These are phyloP conservation scores for Epithele typhae DNA, from an alignment of 768 basidiomycete species.

Conservation along the genomic window DNA sequence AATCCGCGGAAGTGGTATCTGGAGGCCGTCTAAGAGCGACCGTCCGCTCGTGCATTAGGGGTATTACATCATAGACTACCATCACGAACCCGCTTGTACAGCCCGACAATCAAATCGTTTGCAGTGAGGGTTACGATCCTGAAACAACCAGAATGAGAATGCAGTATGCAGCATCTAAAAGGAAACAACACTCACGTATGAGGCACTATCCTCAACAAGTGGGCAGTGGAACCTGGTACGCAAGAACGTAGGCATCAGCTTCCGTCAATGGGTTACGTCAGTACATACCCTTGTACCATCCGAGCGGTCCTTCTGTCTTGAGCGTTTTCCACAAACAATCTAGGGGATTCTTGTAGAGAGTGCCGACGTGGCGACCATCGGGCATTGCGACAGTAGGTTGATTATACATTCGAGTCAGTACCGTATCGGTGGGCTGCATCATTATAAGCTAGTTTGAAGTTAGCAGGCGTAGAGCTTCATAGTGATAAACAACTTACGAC, in stretches of 20 bases:
- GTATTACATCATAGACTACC: conserved; percentile 1
- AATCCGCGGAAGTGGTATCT: no score
- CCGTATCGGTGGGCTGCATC: conserved; percentile 96
- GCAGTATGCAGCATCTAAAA: conserved; percentile 3
- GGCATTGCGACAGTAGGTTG: conserved; percentile 76
- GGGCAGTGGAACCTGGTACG: conserved; percentile 83
- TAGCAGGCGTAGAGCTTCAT: not conserved
- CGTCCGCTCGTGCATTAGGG: no score
- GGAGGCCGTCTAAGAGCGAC: no score
- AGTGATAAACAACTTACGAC: conserved; percentile 55
- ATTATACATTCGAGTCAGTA: conserved; percentile 93
- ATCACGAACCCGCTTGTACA: conserved; percentile 46
- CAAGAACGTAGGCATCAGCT: not conserved
- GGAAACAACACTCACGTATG: conserved; percentile 60
- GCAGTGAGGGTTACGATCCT: conserved; percentile 90
- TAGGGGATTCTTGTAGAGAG: conserved; percentile 86
- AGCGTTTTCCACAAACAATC: conserved; percentile 98
- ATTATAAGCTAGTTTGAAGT: conserved; percentile 56
- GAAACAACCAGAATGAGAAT: not conserved
- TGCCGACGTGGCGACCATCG: conserved; percentile 67
- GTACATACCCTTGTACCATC: conserved; percentile 88
- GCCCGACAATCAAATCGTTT: conserved; percentile 71
- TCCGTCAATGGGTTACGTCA: not conserved
- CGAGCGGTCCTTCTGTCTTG: conserved; percentile 80
- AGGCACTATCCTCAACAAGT: conserved; percentile 88